Evolutionary conservation across 2,329 filamentous ascomycete genomes (phyloP).

Genomic region (Colletotrichum tropicale): DNA sequence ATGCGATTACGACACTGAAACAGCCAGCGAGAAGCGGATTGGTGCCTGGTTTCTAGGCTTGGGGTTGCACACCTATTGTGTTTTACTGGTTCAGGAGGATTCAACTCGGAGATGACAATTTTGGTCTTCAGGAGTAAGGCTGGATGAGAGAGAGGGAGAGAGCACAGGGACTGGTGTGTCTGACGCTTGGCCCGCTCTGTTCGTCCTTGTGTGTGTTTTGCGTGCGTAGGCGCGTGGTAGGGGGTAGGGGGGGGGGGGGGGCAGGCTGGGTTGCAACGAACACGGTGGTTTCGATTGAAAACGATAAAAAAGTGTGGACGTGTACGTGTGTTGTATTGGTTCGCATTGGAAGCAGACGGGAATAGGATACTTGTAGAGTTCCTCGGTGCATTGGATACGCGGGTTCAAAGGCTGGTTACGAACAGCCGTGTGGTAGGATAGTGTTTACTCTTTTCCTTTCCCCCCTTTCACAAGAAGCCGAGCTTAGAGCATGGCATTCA

Average conservation of each 20-base stretch:
- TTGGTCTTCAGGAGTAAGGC: not conserved
- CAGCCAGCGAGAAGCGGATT: not conserved
- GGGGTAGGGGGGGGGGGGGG: not conserved
- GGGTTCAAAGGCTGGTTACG: not conserved
- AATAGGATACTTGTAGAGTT: not conserved
- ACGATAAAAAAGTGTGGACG: not conserved
- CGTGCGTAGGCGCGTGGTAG: not conserved
- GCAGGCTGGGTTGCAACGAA: not conserved
- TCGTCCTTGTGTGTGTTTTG: not conserved
- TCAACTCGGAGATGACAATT: not conserved
- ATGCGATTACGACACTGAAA: conserved; percentile 15
- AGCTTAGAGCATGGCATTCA: not conserved
- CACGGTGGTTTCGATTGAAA: not conserved
- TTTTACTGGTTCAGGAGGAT: not conserved
- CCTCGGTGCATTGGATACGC: not conserved
- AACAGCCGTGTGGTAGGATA: conserved; percentile 3
- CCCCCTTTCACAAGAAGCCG: not conserved
- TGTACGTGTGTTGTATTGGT: not conserved
- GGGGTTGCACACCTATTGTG: not conserved
- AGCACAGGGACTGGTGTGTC: not conserved
- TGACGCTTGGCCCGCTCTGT: not conserved
- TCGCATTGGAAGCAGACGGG: not conserved
- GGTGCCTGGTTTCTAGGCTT: not conserved
- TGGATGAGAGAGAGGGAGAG: not conserved
- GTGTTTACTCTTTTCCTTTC: conserved; percentile 1